phyloP scores from a whole-genome alignment of 768 basidiomycete species.

The Mycena vitilis region DNA sequence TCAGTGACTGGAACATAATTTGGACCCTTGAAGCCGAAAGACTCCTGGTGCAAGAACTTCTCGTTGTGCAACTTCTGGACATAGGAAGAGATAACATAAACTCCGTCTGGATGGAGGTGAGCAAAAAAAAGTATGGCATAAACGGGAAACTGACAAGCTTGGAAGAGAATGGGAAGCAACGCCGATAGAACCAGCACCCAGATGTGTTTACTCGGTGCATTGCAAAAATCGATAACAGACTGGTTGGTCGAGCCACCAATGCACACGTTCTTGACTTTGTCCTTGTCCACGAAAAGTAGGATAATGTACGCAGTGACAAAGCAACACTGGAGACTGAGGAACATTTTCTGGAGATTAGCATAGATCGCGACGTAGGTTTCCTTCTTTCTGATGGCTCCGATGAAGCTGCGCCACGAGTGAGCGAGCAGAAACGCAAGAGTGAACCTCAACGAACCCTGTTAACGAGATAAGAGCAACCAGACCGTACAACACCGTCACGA shows the following conservation, averaged over 20 bases:
- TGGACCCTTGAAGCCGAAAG: slow-evolving; percentile 30
- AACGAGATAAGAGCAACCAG: slow-evolving; percentile 45
- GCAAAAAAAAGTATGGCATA: slow-evolving; percentile 10
- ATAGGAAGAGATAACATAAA: slow-evolving; percentile 52
- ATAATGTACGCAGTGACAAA: slow-evolving; percentile 35
- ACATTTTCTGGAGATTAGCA: slow-evolving; percentile 28
- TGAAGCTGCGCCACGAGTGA: slow-evolving; percentile 42
- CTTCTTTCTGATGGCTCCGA: slow-evolving; percentile 54
- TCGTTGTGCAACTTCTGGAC: slow-evolving; percentile 47
- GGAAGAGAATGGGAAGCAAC: slow-evolving; percentile 51
- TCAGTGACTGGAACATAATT: slow-evolving; percentile 15
- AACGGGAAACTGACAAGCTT: slow-evolving; percentile 49
- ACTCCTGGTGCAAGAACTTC: slow-evolving; percentile 30
- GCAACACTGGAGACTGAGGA: slow-evolving; percentile 13
- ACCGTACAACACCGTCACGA: slow-evolving; percentile 47
- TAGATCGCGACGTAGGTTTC: slow-evolving; percentile 50
- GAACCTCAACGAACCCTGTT: slow-evolving; percentile 18
- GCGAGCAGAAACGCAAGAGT: neutral
- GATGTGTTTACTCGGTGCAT: slow-evolving; percentile 44
- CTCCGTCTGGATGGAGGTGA: slow-evolving; percentile 46
- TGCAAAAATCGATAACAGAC: slow-evolving; percentile 45
- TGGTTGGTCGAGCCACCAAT: slow-evolving; percentile 41
- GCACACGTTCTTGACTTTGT: slow-evolving; percentile 47
- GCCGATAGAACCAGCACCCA: slow-evolving; percentile 46
- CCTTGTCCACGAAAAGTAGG: slow-evolving; percentile 47